Percentiles rank a stretch among this genome's conserved stretches.
Conservation (phyloP, 1,284 basidiomycete genomes). For the Ceratorhiza oryzae-sativae region DNA sequence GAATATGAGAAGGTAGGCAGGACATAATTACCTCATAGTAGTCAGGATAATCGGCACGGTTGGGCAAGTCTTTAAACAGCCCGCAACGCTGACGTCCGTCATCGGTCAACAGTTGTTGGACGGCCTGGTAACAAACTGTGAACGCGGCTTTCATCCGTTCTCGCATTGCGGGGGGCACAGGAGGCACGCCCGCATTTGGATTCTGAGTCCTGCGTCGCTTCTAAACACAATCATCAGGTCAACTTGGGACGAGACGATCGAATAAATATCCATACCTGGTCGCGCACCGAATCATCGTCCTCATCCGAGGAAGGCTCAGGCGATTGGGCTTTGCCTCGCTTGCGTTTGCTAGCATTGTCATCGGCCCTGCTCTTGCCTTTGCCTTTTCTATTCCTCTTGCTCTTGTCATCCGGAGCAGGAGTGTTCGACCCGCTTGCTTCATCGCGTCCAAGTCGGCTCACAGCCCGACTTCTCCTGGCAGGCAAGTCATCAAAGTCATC, state of each 20-base stretch:
- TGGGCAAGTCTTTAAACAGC: slow-evolving; percentile 81
- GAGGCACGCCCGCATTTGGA: slow-evolving; percentile 53
- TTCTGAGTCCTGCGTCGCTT: slow-evolving; percentile 74
- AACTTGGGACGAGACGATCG: slow-evolving; percentile 13
- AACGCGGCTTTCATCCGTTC: slow-evolving; percentile 88
- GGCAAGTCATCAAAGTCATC: slow-evolving; percentile 76
- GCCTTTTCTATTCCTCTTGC: slow-evolving; percentile 35
- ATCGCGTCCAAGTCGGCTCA: slow-evolving; percentile 30
- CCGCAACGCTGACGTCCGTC: slow-evolving; percentile 81
- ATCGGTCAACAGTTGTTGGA: slow-evolving; percentile 75
- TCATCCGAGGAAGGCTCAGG: slow-evolving; percentile 74
- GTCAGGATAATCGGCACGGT: slow-evolving; percentile 63
- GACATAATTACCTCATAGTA: slow-evolving; percentile 9
- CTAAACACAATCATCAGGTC: slow-evolving; percentile 51
- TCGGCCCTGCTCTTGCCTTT: slow-evolving; percentile 39
- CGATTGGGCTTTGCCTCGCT: slow-evolving; percentile 76
- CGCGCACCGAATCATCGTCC: slow-evolving; percentile 70
- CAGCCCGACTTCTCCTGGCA: slow-evolving; percentile 19
- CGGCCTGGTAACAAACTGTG: slow-evolving; percentile 80
- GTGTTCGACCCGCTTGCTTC: slow-evolving; percentile 53
- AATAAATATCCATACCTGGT: slow-evolving; percentile 58
- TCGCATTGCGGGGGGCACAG: slow-evolving; percentile 62
- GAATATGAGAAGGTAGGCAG: slow-evolving; percentile 6
- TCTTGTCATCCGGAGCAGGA: slow-evolving; percentile 24
- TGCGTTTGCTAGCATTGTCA: slow-evolving; percentile 61